These are phyloP conservation scores for Lepiota venenata DNA, from an alignment of 768 basidiomycete genomes.

Conservation along the genomic window DNA sequence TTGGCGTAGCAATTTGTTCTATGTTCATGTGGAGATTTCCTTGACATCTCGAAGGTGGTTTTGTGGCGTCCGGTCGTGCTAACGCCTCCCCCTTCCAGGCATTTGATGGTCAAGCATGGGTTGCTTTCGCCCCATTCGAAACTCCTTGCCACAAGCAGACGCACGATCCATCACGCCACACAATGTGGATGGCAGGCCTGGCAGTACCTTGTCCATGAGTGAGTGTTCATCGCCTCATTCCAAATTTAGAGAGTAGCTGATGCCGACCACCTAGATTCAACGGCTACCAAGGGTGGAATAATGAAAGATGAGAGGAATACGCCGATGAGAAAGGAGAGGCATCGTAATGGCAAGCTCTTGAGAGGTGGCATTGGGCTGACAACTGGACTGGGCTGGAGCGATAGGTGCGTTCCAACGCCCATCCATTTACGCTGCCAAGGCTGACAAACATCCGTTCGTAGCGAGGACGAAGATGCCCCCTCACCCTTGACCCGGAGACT, in stretches of 20 bases:
- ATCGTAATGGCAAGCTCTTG: conserved; percentile 57
- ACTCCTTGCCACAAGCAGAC: conserved; percentile 39
- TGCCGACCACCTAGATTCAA: conserved; percentile 15
- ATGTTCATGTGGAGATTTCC: background rate
- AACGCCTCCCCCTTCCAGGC: conserved; percentile 30
- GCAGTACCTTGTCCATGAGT: conserved; percentile 33
- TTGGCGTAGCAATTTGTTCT: no score
- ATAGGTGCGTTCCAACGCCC: conserved; percentile 45
- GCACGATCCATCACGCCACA: conserved; percentile 19
- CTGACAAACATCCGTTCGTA: conserved; percentile 25
- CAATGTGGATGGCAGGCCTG: conserved; percentile 20
- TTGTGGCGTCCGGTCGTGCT: background rate
- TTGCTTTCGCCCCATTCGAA: conserved; percentile 66
- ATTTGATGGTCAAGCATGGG: conserved; percentile 65
- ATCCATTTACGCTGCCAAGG: no score
- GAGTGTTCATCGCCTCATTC: conserved; percentile 10
- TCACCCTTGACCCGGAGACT: conserved; percentile 62
- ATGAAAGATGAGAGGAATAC: conserved; percentile 59
- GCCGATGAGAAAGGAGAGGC: conserved; percentile 48
- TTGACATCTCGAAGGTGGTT: background rate
- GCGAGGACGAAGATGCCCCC: conserved; percentile 74
- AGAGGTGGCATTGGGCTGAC: conserved; percentile 66
- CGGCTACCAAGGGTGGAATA: conserved; percentile 34
- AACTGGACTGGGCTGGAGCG: conserved; percentile 73
- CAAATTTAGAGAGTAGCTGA: background rate